Evolutionary conservation across 1,284 basidiomycete genomes (phyloP).

Genomic region (Flammula alnicola): DNA sequence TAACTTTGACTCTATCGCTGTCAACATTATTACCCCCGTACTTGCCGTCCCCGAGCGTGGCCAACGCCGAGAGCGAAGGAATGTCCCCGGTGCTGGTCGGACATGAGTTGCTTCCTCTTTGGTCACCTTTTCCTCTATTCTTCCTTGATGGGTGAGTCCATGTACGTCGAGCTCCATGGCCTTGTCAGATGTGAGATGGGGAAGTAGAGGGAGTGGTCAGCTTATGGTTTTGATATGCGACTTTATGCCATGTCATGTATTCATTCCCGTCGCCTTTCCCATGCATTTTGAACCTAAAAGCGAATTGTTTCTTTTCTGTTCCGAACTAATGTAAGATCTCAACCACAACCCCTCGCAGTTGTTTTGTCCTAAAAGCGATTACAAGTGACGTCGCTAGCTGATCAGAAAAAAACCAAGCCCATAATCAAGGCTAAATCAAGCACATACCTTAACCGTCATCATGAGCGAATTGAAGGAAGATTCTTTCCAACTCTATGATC

Average conservation of each 20-base stretch:
- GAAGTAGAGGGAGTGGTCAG: slow-evolving; percentile 12
- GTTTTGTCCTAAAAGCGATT: neutral
- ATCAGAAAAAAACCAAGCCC: no score
- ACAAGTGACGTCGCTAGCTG: no score
- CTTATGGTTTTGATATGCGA: slow-evolving; percentile 22
- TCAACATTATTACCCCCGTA: slow-evolving; percentile 71
- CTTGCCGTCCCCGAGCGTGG: slow-evolving; percentile 75
- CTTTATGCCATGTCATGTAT: slow-evolving; percentile 24
- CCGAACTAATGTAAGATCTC: neutral
- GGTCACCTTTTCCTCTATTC: slow-evolving; percentile 1
- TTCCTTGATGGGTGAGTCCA: neutral
- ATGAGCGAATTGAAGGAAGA: slow-evolving; percentile 30
- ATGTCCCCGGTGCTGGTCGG: slow-evolving; percentile 80
- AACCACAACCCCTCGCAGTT: no score
- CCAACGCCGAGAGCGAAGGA: slow-evolving; percentile 76
- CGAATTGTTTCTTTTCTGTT: slow-evolving; percentile 6
- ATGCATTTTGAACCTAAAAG: slow-evolving; percentile 15
- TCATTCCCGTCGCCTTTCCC: slow-evolving; percentile 13
- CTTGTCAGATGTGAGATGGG: neutral
- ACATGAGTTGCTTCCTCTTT: slow-evolving; percentile 18
- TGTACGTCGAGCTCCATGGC: neutral
- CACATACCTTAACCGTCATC: no score
- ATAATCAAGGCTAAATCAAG: no score
- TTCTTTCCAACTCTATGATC: slow-evolving; percentile 59
- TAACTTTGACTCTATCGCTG: slow-evolving; percentile 89